Evolutionary conservation across 345 rosid genomes (phyloP), one percentile per base, ranked within the genome.

Genomic region (Citropsis articulata): DNA sequence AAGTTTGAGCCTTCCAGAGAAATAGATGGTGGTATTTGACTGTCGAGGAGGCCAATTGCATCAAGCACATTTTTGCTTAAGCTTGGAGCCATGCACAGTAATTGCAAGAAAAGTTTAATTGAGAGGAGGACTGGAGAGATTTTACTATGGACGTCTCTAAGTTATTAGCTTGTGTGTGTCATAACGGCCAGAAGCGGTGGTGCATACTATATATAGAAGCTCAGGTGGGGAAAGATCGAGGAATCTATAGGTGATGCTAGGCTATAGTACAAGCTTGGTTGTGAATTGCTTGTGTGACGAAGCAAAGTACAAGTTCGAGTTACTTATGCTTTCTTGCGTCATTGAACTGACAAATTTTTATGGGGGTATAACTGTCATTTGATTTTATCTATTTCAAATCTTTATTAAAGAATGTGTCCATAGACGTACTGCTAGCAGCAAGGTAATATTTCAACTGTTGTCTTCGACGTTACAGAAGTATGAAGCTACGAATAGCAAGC

Each of bases 71-170:
- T 61, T 59, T 79, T 79, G 80, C 25, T 79, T 30, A 83, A 65
- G 75, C 83, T 79, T 18, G 85, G 82, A 65, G 78, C 84, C 81
- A 83, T 81, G 61, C 70, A 6, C 25, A 2, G 25, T 10, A 6
- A 33, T 45, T 75, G 65, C 50, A 3, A 33, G 10, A 10, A 10
- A 45, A 21, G 0, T 45, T 55, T 38, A 10, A 42, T 42, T 42
- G 50, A 42, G 16, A 42, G 40, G 7, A 38, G 16, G 16, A 8
- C 16, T 42, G 16, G 14, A 12, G 50, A 42, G 50, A 42, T 42
- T 16, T 50, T 50, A 38, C 8, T 38, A 38, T 38, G 42, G 42
- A 38, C 12, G 2, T 36, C 40, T 36, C 42, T 38, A 38, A 38
- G 10, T 50, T 50, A 14, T 1, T 38, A 5, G 61, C 72, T 40